Evolutionary conservation across 208 protist genomes (phyloP), one percentile per base, ranked within the genome.

Genomic region (Wallacemonas collosoma): DNA sequence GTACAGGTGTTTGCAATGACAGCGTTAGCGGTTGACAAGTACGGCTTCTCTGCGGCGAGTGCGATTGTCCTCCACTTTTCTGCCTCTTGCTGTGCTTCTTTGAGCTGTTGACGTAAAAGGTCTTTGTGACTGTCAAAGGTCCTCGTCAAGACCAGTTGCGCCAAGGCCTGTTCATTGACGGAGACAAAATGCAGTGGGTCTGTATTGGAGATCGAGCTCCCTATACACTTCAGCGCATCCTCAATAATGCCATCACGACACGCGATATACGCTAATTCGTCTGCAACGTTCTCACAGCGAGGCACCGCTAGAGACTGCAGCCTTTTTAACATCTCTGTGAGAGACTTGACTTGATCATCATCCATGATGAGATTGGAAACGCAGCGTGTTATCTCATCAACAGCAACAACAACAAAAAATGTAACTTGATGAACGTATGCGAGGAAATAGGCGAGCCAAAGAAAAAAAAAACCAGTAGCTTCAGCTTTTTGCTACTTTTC

Each of bases 51-150:
- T 11, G 39, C 50, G 14, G 38, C 26, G n/a, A 71, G 14, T 47
- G 72, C 76, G 50, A 76, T 73, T 57, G 51, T 0, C 44, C 71
- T 81, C 77, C 67, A 75, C 64, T 54, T 68, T 53, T 70, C 62
- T 58, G 57, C 54, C 68, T 82, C 72, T 11, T 36, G 15, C 41
- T 73, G 53, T 38, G 72, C 72, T 35, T n/a, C 55, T 2, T 57
- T 11, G 1, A 82, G 44, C 45, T 77, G 65, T 56, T 71, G 35
- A 14, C 77, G 63, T 53, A 82, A 60, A 4, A 75, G 3, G 51
- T 73, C 62, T 45, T 70, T 68, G 57, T 82, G 68, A 38, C 54
- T 60, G 54, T 82, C 77, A 36, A 82, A 82, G 1, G 77, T 82
- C 3, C 45, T 54, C 2, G 55, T 26, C 45, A 82, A 71, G 3